Base-by-base conservation (phyloP, 225 moss, liverwort and hornwort species). In the Ulota crispa region DNA sequence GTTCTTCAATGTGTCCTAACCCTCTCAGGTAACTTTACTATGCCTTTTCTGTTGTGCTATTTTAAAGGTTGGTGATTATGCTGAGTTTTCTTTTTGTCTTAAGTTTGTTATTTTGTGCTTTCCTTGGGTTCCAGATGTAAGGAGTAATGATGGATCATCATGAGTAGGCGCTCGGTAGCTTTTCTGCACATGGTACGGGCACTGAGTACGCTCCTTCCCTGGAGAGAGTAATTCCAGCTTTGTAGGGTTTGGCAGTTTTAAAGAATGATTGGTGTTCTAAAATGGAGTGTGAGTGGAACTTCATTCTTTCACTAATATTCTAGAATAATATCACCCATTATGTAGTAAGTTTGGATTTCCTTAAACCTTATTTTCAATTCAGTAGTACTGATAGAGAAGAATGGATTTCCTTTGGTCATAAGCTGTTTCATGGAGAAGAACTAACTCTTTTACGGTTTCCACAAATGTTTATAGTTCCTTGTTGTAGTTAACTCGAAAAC, bases 111-210 rank as follows among this genome's bases (percentile, higher is more conserved):
- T 70, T 84, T 21, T 12, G 80, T 81, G 80, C 76, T 80, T 70
- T 70, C 27, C 76, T 30, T 85, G 70, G 63, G 43, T 76, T 84
- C 70, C 76, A 80, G 76, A 70, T 70, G 32, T 76, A 76, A 52
- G 70, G 50, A 70, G 76, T 70, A 64, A 18, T 76, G 64, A 70
- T 85, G 80, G 68, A 85, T 85, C 28, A 73, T 72, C 56, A 81
- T 81, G 70, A 80, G 55, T 80, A 52, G 68, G 79, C 50, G 50
- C 79, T 60, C 77, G 52, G 9, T 77, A 70, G 66, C 78, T 72
- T 42, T 34, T 52, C 50, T 4, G 18, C 63, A 76, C n/a, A 80
- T 64, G 76, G 26, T 84, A 31, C 54, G 74, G 75, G 63, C 75
- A 62, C 26, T 42, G 80, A 30, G 69, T 80, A 75, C 42, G 20